Conservation (phyloP, 1,284 basidiomycete species). For the Pulveroboletus sp. region DNA sequence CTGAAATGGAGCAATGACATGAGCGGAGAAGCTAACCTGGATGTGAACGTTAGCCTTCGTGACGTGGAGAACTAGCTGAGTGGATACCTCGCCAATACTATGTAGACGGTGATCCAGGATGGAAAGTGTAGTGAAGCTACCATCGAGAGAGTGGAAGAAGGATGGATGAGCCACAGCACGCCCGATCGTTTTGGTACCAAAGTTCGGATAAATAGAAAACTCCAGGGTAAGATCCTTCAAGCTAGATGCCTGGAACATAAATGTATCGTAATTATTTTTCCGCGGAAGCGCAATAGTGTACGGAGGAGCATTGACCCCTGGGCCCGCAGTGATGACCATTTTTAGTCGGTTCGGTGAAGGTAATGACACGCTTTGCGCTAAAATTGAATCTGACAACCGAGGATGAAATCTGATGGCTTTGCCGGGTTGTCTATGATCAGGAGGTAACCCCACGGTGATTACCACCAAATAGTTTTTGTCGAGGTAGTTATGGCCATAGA, state of each 20-base stretch:
- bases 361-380: conserved; percentile 46
- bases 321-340: conserved; percentile 84
- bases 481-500: conserved; percentile 90
- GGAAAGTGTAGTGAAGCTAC: conserved; percentile 57
- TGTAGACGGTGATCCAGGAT: conserved; percentile 93
- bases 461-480: conserved; percentile 89
- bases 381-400: conserved; percentile 64
- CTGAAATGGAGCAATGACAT: conserved; percentile 87
- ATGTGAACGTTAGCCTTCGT: conserved; percentile 17
- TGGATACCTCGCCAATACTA: conserved; percentile 85
- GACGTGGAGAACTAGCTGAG: background rate
- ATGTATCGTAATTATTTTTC: conserved; percentile 77
- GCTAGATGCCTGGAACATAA: conserved; percentile 79
- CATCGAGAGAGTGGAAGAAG: conserved; percentile 63
- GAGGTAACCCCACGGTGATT: conserved; percentile 77
- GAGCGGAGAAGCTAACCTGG: conserved; percentile 87
- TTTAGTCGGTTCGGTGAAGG: conserved; percentile 85
- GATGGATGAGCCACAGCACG: conserved; percentile 87
- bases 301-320: conserved; percentile 81
- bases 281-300: conserved; percentile 88
- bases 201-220: conserved; percentile 96
- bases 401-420: conserved; percentile 65
- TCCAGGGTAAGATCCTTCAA: conserved; percentile 82
- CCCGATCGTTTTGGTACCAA: conserved; percentile 97
- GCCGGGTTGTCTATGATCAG: conserved; percentile 26